Percentiles rank a stretch among this genome's conserved stretches.
phyloP scores from a whole-genome alignment of 1,139 yeast species.

The Yamadazyma blattariae region DNA sequence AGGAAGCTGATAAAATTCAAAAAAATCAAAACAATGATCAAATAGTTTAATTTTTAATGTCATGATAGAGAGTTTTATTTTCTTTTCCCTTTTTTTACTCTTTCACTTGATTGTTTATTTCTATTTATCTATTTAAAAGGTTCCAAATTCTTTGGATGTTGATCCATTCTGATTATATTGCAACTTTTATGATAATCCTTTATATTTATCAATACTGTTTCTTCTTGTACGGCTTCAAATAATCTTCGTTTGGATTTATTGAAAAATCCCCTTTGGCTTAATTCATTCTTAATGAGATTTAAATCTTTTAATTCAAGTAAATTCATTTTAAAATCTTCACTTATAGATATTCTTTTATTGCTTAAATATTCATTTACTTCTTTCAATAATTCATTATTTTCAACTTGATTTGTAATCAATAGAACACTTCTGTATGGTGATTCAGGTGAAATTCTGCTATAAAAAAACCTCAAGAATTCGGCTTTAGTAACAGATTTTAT shows the following conservation, averaged over 20 bases:
- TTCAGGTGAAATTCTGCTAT: conserved; percentile 28
- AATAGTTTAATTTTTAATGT: not conserved
- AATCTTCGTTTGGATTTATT: not conserved
- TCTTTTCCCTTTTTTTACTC: too few species aligned
- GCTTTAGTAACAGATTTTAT: conserved; percentile 23
- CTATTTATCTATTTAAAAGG: not conserved
- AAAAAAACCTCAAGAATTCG: conserved; percentile 31
- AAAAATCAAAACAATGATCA: not conserved
- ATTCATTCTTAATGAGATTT: not conserved
- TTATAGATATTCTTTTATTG: not conserved
- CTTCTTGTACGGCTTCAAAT: conserved; percentile 3
- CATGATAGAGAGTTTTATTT: not conserved
- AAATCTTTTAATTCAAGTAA: conserved; percentile 3
- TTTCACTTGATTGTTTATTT: too few species aligned
- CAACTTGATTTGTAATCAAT: conserved; percentile 7
- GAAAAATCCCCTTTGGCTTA: not conserved
- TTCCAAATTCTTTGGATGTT: conserved; percentile 1
- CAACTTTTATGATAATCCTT: conserved; percentile 1
- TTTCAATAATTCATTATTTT: not conserved
- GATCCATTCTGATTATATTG: not conserved
- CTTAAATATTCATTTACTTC: not conserved
- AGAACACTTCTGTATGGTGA: conserved; percentile 30
- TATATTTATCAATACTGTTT: not conserved
- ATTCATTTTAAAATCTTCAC: not conserved
- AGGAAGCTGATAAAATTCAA: not conserved